Conservation (phyloP, 345 rosid genomes). For the Ricinus communis region DNA sequence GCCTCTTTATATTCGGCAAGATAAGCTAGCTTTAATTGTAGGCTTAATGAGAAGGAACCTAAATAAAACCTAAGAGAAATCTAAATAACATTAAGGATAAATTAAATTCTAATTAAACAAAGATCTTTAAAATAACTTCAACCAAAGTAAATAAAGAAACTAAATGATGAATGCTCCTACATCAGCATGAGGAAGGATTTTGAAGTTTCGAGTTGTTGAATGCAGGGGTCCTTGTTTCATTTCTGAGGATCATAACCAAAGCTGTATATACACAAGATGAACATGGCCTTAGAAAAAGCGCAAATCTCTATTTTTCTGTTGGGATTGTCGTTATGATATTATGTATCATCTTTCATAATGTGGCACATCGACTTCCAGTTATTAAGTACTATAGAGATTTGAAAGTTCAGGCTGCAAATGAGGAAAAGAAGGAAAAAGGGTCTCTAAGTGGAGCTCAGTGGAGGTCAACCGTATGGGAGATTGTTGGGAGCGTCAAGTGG, state of each 20-base stretch:
- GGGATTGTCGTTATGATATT: constrained; percentile 70
- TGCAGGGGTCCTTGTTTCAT: constrained; percentile 91
- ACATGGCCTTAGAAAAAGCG: constrained; percentile 70
- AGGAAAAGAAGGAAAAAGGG: constrained; percentile 52
- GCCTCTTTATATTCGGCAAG: too few relatives aligned
- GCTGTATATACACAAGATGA: constrained; percentile 72
- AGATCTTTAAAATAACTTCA: too few relatives aligned
- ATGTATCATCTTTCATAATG: constrained; percentile 66
- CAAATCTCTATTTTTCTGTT: constrained; percentile 71
- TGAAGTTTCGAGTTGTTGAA: constrained; percentile 11
- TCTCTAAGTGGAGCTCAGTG: constrained; percentile 50
- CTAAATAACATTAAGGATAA: too few relatives aligned
- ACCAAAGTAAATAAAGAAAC: too few relatives aligned
- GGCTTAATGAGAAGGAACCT: too few relatives aligned
- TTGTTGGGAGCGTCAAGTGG: constrained; percentile 67
- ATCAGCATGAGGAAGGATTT: background rate
- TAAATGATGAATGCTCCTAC: too few relatives aligned
- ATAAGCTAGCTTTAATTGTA: too few relatives aligned
- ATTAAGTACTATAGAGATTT: constrained; percentile 65
- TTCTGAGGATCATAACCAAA: constrained; percentile 76
- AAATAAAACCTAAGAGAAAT: too few relatives aligned
- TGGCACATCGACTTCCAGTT: constrained; percentile 75
- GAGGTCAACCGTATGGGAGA: constrained; percentile 62
- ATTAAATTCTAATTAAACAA: too few relatives aligned
- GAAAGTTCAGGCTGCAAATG: constrained; percentile 54